These are phyloP conservation scores for Monocercomonoides exilis DNA, from an alignment of 78 protist genomes.

Conservation along the genomic window DNA sequence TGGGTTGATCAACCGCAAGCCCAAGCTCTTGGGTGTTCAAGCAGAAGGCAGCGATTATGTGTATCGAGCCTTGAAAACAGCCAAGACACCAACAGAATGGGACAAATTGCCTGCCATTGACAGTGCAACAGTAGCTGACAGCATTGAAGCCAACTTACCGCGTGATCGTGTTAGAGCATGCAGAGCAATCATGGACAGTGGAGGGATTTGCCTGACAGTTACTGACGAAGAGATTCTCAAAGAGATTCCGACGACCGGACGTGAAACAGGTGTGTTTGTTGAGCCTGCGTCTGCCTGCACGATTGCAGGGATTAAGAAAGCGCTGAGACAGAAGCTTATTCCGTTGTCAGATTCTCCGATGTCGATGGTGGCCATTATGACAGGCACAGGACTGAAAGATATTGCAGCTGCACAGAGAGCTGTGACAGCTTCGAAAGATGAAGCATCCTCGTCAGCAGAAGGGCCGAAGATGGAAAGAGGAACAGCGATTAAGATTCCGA, in stretches of 20 bases:
- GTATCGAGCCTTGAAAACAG: background rate
- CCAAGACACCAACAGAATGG: background rate
- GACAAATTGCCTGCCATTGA: slow-evolving; percentile 2
- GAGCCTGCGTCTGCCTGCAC: slow-evolving; percentile 42
- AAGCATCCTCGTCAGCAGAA: too few species aligned
- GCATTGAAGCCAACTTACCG: slow-evolving; percentile 27
- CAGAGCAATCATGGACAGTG: slow-evolving; percentile 1
- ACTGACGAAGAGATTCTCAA: slow-evolving; percentile 29
- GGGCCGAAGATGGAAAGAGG: background rate
- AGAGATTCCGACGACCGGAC: slow-evolving; percentile 22
- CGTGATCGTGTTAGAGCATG: slow-evolving; percentile 4
- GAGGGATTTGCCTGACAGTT: slow-evolving; percentile 24
- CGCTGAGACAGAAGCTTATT: background rate
- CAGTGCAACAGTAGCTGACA: slow-evolving; percentile 32
- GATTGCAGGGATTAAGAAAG: slow-evolving; percentile 20
- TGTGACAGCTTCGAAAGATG: background rate
- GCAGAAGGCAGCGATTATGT: slow-evolving; percentile 1
- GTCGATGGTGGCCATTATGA: slow-evolving; percentile 26
- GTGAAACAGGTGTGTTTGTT: slow-evolving; percentile 29
- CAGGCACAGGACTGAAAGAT: slow-evolving; percentile 45
- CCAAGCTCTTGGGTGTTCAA: slow-evolving; percentile 29
- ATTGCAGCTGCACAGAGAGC: slow-evolving; percentile 3
- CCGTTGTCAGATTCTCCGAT: background rate
- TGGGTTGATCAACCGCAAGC: slow-evolving; percentile 35
- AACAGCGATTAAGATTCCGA: background rate